Evolutionary conservation across 805 yeast genomes (phyloP).

Genomic region (Starmerella floricola): DNA sequence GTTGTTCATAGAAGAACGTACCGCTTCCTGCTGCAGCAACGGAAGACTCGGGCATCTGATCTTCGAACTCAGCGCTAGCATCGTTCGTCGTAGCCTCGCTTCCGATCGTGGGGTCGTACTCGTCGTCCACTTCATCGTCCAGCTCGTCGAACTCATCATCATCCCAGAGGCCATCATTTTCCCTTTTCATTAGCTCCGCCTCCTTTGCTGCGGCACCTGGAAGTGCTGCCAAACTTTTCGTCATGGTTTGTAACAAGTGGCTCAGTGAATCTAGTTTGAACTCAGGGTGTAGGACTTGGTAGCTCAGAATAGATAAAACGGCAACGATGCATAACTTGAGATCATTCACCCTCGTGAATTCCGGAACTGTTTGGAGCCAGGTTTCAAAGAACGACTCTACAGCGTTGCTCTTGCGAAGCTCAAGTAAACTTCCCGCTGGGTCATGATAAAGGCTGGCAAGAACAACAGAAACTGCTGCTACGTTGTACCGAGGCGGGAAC

Average conservation of each 20-base stretch:
- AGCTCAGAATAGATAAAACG: conserved; percentile 39
- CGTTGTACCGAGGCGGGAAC: conserved; percentile 32
- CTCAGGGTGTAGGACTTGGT: conserved; percentile 29
- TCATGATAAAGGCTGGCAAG: conserved; percentile 54
- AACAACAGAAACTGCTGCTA: conserved; percentile 48
- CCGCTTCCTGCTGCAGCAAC: conserved; percentile 6
- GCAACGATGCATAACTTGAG: conserved; percentile 66
- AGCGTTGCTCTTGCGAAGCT: conserved; percentile 37
- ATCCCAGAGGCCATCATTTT: conserved; percentile 29
- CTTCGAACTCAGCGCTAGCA: conserved; percentile 10
- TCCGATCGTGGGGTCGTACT: conserved; percentile 16
- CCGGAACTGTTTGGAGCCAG: conserved; percentile 53
- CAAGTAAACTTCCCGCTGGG: conserved; percentile 40
- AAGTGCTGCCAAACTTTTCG: conserved; percentile 42
- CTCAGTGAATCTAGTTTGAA: conserved; percentile 27
- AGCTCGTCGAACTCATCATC: conserved; percentile 28
- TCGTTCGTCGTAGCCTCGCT: conserved; percentile 28
- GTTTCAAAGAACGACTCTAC: conserved; percentile 42
- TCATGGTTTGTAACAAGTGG: conserved; percentile 41
- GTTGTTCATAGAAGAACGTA: conserved; percentile 15
- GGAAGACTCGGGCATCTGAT: conserved; percentile 2
- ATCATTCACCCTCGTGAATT: conserved; percentile 62
- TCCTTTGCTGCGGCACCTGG: conserved; percentile 61
- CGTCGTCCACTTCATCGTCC: conserved; percentile 25
- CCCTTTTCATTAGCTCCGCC: conserved; percentile 52